Conservation (phyloP, 352 stramenopile genomes). For the Phytophthora melonis region DNA sequence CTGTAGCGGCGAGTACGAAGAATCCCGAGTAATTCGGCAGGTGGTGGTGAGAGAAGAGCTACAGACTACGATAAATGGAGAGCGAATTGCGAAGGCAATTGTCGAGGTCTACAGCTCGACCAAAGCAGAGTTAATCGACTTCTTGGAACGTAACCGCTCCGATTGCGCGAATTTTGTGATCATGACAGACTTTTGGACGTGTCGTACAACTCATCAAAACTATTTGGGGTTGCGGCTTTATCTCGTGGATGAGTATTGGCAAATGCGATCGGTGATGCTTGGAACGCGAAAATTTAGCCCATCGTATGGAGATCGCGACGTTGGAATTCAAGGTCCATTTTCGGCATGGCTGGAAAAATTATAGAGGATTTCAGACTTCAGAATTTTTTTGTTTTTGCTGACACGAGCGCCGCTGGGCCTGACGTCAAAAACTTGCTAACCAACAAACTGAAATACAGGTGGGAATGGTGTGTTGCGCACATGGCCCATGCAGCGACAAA, state of each 20-base stretch:
- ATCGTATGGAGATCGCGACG: background rate
- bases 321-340: background rate
- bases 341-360: background rate
- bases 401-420: background rate
- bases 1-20: no score
- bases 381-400: background rate
- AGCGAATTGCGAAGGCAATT: no score
- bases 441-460: background rate
- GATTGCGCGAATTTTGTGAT: background rate
- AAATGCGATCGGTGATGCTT: background rate
- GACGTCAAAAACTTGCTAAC: no score
- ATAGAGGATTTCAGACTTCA: background rate
- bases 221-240: background rate
- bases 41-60: no score
- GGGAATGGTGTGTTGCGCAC: background rate
- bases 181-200: background rate
- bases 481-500: background rate
- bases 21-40: no score
- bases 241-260: background rate
- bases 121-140: background rate
- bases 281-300: background rate
- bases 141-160: background rate
- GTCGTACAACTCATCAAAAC: background rate
- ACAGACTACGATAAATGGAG: no score
- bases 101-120: background rate